Percentiles rank a stretch among this genome's conserved stretches.
These are phyloP conservation scores for Cantharellus cinnabarinus DNA, from an alignment of 768 basidiomycete genomes.

Conservation along the genomic window DNA sequence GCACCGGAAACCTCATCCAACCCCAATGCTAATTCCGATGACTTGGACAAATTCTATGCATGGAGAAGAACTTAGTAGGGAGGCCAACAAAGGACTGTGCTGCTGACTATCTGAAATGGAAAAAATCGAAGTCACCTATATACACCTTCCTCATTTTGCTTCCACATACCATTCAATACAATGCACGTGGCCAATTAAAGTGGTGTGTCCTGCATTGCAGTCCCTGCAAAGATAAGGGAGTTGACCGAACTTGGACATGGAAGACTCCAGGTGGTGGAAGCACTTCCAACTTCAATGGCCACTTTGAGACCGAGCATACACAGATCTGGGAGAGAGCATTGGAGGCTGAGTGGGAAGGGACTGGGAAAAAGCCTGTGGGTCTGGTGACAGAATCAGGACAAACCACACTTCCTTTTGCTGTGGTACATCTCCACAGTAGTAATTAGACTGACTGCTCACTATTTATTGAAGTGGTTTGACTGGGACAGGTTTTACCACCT, in stretches of 20 bases:
- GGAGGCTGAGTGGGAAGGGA: not conserved
- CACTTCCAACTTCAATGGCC: not conserved
- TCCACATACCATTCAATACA: not conserved
- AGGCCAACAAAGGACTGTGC: not conserved
- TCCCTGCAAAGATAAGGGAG: not conserved
- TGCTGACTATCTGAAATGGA: not conserved
- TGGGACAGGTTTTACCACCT: conserved; percentile 4
- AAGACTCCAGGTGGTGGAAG: not conserved
- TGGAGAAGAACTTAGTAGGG: not conserved
- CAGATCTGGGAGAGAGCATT: not conserved
- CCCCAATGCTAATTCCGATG: too few species aligned
- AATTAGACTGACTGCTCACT: not conserved
- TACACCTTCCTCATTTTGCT: not conserved
- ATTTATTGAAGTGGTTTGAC: not conserved
- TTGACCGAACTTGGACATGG: not conserved
- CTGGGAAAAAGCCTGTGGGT: not conserved
- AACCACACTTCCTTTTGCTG: not conserved
- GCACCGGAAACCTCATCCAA: too few species aligned
- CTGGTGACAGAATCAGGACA: not conserved
- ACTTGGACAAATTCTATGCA: too few species aligned
- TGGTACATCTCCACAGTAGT: not conserved
- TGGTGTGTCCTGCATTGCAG: not conserved
- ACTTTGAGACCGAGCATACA: not conserved
- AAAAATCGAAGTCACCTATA: not conserved
- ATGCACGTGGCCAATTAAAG: not conserved